Percentiles rank a stretch among this genome's conserved stretches.
Conservation (phyloP, 768 basidiomycete species). For the Sarcomyxa edulis region DNA sequence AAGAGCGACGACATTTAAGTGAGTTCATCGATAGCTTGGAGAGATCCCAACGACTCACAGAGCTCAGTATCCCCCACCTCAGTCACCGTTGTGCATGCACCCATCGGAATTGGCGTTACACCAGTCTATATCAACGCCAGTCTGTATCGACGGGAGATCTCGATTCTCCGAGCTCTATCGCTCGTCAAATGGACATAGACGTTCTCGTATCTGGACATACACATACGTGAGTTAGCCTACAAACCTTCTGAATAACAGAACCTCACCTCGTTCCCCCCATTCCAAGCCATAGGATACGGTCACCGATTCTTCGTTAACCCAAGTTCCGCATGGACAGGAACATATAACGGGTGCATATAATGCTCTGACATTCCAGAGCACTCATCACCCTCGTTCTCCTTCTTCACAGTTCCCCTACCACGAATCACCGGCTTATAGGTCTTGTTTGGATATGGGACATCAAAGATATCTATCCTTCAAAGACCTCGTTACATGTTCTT, state of each 20-base stretch:
- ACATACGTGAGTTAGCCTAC: constrained; percentile 64
- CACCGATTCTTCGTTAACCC: constrained; percentile 94
- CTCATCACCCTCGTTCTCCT: no score
- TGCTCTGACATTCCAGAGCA: no score
- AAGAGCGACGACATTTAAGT: constrained; percentile 42
- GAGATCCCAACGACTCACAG: constrained; percentile 21
- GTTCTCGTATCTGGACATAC: constrained; percentile 93
- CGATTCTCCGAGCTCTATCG: constrained; percentile 82
- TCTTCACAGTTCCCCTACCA: no score
- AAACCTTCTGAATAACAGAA: not conserved
- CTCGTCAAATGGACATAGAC: constrained; percentile 97
- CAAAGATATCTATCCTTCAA: no score
- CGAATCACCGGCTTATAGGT: no score
- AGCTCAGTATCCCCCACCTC: constrained; percentile 75
- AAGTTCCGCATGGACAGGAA: constrained; percentile 88
- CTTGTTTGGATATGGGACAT: no score
- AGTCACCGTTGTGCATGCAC: constrained; percentile 71
- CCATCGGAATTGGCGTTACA: constrained; percentile 87
- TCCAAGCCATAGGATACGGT: constrained; percentile 91
- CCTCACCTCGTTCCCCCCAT: no score
- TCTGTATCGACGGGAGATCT: constrained; percentile 88
- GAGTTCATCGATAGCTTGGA: not conserved
- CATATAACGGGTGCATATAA: constrained; percentile 59
- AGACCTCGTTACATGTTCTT: no score
- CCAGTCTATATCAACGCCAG: constrained; percentile 96